Base-by-base conservation (phyloP, 2,329 filamentous ascomycete species). In the Periconia digitata region DNA sequence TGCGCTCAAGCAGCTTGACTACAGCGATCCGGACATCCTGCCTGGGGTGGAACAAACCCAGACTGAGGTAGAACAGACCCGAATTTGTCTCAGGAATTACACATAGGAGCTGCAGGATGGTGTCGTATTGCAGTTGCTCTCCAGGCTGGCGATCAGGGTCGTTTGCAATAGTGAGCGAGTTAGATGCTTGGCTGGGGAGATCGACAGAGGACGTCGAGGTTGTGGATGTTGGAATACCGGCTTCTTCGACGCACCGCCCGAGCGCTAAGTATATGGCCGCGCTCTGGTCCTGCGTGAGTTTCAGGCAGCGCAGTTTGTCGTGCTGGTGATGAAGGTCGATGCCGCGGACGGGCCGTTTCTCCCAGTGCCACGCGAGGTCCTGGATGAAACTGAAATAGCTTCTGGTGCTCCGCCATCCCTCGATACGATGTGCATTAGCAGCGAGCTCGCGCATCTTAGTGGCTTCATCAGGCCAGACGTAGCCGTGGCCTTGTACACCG, bases 381-480 rank as follows among this genome's bases (percentile, higher is more conserved):
- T 95, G 90, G 55, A 97, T 92, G 67, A 90, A 97, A 58, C 89
- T 91, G 74, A 95, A 96, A 68, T 99, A 99, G 64, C 90, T 95
- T 51, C 94, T 82, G 1, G 94, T 97, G 55, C 90, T 95, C 58
- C 94, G 85, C 94, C 94, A 99, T 47, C 92, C 94, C 74, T 99
- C 94, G 53, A 99, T 95, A 47, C 94, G 82, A 48, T 89, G 90
- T 40, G 94, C 90, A 52, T 95, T 96, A 3, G 91, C 92, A 15
- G 91, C 89, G 32, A 99, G 81, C 72, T 99, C 94, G 61, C 86
- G 87, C 60, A 88, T 82, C 72, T 90, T 92, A 7, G 86, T 81
- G 35, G 79, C 76, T 47, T 96, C 90, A 61, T 96, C 90, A 3
- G 87, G 75, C 94, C 94, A 99, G 27, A 99, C 92, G 67, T 95